These are phyloP conservation scores for Diospyros lotus DNA, from an alignment of 148 eudicot genomes.

Conservation along the genomic window DNA sequence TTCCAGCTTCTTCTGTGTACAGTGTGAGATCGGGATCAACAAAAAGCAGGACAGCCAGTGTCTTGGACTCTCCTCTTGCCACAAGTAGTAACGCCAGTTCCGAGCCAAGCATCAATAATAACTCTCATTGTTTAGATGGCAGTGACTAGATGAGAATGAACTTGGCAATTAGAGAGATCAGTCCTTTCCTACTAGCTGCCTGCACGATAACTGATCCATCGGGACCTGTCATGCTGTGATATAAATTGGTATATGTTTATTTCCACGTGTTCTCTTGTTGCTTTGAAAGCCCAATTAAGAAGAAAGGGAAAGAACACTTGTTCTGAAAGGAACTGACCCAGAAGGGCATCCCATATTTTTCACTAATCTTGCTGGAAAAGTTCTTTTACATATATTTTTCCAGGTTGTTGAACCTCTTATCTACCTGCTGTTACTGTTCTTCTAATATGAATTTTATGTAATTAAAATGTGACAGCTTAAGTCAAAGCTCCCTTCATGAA, in stretches of 20 bases:
- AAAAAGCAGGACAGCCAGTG: constrained; percentile 57
- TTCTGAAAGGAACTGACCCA: not conserved
- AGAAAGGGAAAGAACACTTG: not conserved
- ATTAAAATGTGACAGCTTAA: not conserved
- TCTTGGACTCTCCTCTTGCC: constrained; percentile 87
- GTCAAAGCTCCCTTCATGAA: not conserved
- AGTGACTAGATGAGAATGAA: constrained; percentile 51
- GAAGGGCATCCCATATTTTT: not conserved
- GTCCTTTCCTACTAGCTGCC: constrained; percentile 34
- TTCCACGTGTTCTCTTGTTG: constrained; percentile 2
- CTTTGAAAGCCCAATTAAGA: constrained; percentile 1
- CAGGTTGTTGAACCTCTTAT: constrained; percentile 8
- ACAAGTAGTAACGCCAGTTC: constrained; percentile 96
- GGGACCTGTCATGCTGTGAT: not conserved
- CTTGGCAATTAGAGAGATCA: constrained; percentile 45
- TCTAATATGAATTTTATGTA: constrained; percentile 5
- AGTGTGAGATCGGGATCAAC: constrained; percentile 83
- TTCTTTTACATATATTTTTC: not conserved
- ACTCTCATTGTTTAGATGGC: constrained; percentile 42
- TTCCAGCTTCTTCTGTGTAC: constrained; percentile 91
- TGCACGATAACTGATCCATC: constrained; percentile 39
- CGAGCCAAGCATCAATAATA: constrained; percentile 68
- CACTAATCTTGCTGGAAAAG: not conserved
- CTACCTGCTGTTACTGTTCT: not conserved
- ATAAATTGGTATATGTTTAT: not conserved